Percentiles rank a stretch among this genome's conserved stretches.
Evolutionary conservation across 176 grass and related monocot genomes (phyloP).

Genomic region (Areca catechu): DNA sequence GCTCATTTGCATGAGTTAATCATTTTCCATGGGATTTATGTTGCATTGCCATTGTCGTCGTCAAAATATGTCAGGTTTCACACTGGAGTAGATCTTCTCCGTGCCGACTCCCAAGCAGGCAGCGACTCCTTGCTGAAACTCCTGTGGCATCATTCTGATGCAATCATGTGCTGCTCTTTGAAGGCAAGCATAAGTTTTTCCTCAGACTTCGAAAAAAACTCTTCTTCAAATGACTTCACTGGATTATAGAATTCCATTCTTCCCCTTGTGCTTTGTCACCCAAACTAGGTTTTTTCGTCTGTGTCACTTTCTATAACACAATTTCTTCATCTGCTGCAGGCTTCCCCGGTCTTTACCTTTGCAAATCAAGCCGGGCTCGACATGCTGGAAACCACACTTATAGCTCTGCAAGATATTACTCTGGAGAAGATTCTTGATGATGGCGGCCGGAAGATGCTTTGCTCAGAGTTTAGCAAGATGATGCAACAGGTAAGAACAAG

Average conservation of each 20-base stretch:
- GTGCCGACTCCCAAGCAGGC: conserved; percentile 28
- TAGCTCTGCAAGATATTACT: conserved; percentile 84
- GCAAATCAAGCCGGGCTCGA: conserved; percentile 86
- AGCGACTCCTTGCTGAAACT: conserved; percentile 58
- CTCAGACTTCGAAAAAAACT: not conserved
- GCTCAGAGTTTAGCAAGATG: conserved; percentile 77
- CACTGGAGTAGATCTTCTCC: conserved; percentile 64
- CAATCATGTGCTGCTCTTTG: conserved; percentile 87
- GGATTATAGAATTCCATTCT: not conserved
- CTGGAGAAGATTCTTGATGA: conserved; percentile 89
- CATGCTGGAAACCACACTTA: conserved; percentile 87
- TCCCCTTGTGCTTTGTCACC: not conserved
- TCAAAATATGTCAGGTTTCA: conserved; percentile 38
- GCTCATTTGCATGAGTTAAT: too few relatives aligned
- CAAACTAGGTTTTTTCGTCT: not conserved
- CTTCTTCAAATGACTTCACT: not conserved
- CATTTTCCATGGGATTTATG: too few relatives aligned
- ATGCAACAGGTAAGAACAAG: conserved; percentile 63
- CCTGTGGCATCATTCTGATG: conserved; percentile 82
- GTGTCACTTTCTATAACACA: not conserved
- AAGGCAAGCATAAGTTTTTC: conserved; percentile 40
- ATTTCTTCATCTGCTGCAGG: conserved; percentile 28
- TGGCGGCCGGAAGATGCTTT: conserved; percentile 62
- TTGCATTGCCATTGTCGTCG: too few relatives aligned
- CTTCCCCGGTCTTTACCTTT: conserved; percentile 82